Base-by-base conservation (phyloP, 352 stramenopile genomes). In the Phytophthora europaea region DNA sequence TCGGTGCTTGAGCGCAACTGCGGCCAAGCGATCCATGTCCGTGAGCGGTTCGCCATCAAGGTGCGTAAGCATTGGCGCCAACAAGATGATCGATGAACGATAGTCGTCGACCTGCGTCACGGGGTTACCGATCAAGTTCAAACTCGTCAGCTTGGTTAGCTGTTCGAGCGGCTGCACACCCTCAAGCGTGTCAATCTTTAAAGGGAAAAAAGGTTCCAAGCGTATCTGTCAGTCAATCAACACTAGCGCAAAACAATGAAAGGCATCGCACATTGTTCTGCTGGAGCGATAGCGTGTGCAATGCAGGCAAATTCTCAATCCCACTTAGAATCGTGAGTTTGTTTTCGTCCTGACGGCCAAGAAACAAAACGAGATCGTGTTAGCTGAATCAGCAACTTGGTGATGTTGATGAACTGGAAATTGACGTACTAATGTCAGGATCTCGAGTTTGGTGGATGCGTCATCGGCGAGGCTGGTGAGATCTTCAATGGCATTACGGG, bases 11-110 rank as follows among this genome's bases (percentile, higher is more conserved):
- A 92, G 67, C 20, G 89, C 79, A 2, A 89, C 79, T 3, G 87
- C 85, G 0, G 79, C 79, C 26, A 94, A 70, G 6, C 87, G 83
- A 70, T 96, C 86, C 23, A 87, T 77, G 33, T 93, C 82, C 2
- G 68, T 90, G 38, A 96, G 64, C 7, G 55, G 48, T 31, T 89
- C 74, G 6, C 76, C 78, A 52, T 94, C 87, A 18, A 94, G 82
- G 23, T 89, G 91, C 34, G 80, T 78, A 36, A 96, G 76, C 12
- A 70, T 78, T 18, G 86, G 81, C 9, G 80, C 64, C 48, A 87
- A 53, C 31, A 94, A 78, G 47, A 94, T 75, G 53, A 92, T 78
- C 10, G 71, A 61, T 23, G 82, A 57, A 18, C 83, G 81, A 55
- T 91, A 93, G 55, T 92, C 80, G 20, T 93, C 81, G 3, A 55